Base-by-base conservation (phyloP, 1,284 basidiomycete species). In the Papiliotrema terrestris region DNA sequence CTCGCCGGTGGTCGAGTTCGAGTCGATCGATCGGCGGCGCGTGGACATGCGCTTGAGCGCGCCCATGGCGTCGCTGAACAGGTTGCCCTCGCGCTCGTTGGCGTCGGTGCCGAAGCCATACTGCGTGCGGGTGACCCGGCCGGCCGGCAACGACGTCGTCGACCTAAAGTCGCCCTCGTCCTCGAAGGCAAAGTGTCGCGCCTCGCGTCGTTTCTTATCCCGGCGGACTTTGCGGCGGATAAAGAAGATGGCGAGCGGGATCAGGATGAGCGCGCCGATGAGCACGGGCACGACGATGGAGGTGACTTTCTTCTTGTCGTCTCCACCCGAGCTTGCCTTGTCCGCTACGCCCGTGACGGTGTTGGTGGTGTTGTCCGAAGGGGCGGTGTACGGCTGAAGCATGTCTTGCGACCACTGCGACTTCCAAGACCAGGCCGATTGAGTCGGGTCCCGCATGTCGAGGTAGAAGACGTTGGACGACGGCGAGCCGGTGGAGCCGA, bases 131-230 rank as follows among this genome's bases (percentile, higher is more conserved):
- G 62, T 60, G 13, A 44, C 26, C 13, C 56, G 37, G 13, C 52
- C 51, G 25, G 49, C 39, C 6, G 48, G 52, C 48, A 60, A 54
- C 38, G 44, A 45, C 37, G 57, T 39, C n/a, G 55, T 56, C 19
- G 38, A 35, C 25, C 39, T 46, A 56, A 72, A 68, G 44, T 65
- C 67, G 29, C 67, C 71, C 22, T 52, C 54, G 57, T 72, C 72
- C 51, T 73, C 73, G 65, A 75, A 73, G 20, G 71, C 70, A 55
- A 74, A 77, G 61, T 77, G 74, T 49, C 68, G 63, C 1, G 75
- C 74, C 65, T 73, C 68, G 17, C 74, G 63, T 35, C 73, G 63
- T 52, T 75, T 70, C 58, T 71, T 70, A 54, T 58, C 58, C 52
- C 68, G 61, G 26, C 68, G 58, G 49, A 71, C 55, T 45, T 69